phyloP scores from a whole-genome alignment of 2,329 filamentous ascomycete species.

The Aspergillus quadricinctus region DNA sequence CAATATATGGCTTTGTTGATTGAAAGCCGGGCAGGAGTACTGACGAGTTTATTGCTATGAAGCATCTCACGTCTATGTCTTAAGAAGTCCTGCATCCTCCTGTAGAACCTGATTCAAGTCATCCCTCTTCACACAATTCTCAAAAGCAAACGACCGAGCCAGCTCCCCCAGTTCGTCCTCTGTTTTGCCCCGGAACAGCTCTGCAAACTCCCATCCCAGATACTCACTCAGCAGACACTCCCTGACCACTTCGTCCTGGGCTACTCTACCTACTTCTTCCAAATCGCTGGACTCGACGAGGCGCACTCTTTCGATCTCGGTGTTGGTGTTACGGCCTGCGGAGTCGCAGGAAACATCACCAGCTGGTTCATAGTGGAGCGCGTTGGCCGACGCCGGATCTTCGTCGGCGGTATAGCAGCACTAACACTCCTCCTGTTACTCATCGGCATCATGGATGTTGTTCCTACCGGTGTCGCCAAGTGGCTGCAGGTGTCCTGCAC shows the following conservation, averaged over 20 bases:
- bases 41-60: too few relatives aligned
- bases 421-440: constrained; percentile 15
- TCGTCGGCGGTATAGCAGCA: constrained; percentile 27
- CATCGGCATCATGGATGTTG: constrained; percentile 40
- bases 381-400: constrained; percentile 31
- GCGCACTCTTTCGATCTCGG: constrained; percentile 34
- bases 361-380: constrained; percentile 32
- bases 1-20: too few relatives aligned
- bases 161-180: constrained; percentile 51
- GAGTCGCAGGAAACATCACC: constrained; percentile 36
- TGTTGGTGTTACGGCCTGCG: constrained; percentile 19
- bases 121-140: neutral
- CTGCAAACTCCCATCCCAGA: constrained; percentile 50
- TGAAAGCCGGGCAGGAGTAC: too few relatives aligned
- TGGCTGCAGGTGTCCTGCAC: constrained; percentile 33
- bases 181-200: constrained; percentile 48
- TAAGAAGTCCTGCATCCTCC: too few relatives aligned
- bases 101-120: too few relatives aligned
- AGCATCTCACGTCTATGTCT: too few relatives aligned
- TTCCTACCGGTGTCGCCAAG: constrained; percentile 28
- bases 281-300: constrained; percentile 33
- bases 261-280: constrained; percentile 45
- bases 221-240: constrained; percentile 45
- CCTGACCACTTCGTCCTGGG: constrained; percentile 33
- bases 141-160: constrained; percentile 47